These are phyloP conservation scores for Schizochytrium sp. DNA, from an alignment of 108 stramenopile species.

Conservation along the genomic window DNA sequence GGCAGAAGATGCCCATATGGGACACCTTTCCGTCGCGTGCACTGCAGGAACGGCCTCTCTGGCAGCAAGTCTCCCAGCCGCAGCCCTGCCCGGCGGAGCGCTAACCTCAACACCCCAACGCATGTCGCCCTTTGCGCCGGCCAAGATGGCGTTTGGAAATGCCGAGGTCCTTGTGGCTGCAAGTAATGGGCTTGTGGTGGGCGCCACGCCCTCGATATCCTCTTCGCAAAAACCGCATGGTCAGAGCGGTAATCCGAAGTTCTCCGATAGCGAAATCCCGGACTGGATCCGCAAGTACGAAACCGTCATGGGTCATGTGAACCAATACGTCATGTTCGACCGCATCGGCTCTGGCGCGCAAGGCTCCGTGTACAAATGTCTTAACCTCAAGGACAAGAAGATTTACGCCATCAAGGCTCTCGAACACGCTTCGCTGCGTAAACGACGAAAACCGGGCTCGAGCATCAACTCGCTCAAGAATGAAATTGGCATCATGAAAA, in stretches of 20 bases:
- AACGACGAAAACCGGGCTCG: conserved; percentile 66
- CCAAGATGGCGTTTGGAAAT: not conserved
- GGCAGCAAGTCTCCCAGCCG: not conserved
- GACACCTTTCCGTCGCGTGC: not conserved
- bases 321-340: conserved; percentile 14
- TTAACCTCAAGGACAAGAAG: not conserved
- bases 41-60: not conserved
- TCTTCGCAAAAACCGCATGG: not conserved
- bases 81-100: not conserved
- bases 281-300: conserved; percentile 1
- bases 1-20: not conserved
- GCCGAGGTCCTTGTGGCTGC: not conserved
- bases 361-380: conserved; percentile 14
- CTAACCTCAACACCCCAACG: too few species aligned
- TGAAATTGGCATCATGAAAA: conserved; percentile 63
- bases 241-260: not conserved
- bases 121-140: not conserved
- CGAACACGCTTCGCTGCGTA: conserved; percentile 62
- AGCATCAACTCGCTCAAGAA: conserved; percentile 54
- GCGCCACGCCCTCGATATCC: not conserved
- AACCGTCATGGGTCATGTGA: conserved; percentile 1
- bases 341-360: not conserved
- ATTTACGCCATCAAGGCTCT: conserved; percentile 58
- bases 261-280: not conserved
- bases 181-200: not conserved